Conservation (phyloP, 352 stramenopile genomes). For the Globisporangium solare region DNA sequence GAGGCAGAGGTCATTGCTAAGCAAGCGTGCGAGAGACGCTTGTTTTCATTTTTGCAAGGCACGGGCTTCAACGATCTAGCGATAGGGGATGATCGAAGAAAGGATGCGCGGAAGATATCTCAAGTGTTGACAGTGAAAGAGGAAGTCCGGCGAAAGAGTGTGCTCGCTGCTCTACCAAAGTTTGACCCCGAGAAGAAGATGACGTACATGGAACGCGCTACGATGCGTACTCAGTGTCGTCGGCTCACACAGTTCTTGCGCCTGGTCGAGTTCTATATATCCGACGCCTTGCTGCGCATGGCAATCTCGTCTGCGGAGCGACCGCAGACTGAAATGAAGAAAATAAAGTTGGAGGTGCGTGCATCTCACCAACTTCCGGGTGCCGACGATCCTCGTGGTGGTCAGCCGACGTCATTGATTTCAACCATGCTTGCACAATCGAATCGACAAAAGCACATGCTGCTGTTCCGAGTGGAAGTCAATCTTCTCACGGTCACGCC, state of each 20-base stretch:
- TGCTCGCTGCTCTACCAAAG: conserved; percentile 12
- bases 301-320: conserved; percentile 54
- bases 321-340: conserved; percentile 35
- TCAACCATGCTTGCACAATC: neutral
- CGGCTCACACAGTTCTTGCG: conserved; percentile 89
- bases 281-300: conserved; percentile 68
- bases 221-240: conserved; percentile 88
- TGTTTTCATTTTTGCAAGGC: conserved; percentile 49
- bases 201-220: conserved; percentile 93
- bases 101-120: neutral
- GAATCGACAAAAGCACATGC: conserved; percentile 4
- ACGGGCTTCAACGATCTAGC: conserved; percentile 46
- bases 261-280: conserved; percentile 89
- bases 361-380: neutral
- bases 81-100: neutral
- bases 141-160: conserved; percentile 13
- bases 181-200: conserved; percentile 54
- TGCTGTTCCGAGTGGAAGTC: conserved; percentile 81
- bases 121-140: conserved; percentile 15
- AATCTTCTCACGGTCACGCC: conserved; percentile 22
- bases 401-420: neutral
- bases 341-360: conserved; percentile 25
- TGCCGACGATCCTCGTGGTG: conserved; percentile 2
- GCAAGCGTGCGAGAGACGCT: conserved; percentile 52
- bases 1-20: conserved; percentile 55